Percentiles rank a stretch among this genome's conserved stretches.
Conservation (phyloP, 2,329 filamentous ascomycete genomes). For the Neophaeococcomyces mojaviensis region DNA sequence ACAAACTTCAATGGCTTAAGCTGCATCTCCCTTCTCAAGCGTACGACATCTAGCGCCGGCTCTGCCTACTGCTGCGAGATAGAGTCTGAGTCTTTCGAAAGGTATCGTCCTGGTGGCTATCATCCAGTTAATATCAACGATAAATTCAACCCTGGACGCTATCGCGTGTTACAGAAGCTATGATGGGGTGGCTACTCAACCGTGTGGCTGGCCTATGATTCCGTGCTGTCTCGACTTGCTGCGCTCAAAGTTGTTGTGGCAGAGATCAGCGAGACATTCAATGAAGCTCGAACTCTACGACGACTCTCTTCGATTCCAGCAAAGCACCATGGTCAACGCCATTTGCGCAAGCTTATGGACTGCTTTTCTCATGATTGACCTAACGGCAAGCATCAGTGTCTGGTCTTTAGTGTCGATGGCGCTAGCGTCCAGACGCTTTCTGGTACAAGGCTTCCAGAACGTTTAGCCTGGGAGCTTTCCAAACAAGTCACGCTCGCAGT, state of each 20-base stretch:
- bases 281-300: no score
- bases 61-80: no score
- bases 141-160: slow-evolving; percentile 24
- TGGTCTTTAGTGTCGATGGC: slow-evolving; percentile 21
- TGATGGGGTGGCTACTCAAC: slow-evolving; percentile 37
- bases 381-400: slow-evolving; percentile 22
- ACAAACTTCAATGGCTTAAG: no score
- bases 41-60: no score
- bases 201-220: slow-evolving; percentile 35
- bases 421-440: no score
- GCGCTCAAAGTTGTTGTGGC: slow-evolving; percentile 12
- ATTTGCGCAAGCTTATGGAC: slow-evolving; percentile 11
- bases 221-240: slow-evolving; percentile 10
- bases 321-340: no score
- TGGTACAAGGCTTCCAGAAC: no score
- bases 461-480: no score
- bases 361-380: slow-evolving; percentile 21
- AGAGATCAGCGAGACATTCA: no score
- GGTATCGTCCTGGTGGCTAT: slow-evolving; percentile 28
- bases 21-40: no score
- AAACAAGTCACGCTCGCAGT: no score
- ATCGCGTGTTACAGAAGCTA: slow-evolving; percentile 36
- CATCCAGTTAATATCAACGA: slow-evolving; percentile 30
- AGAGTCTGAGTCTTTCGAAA: slow-evolving; percentile 26
- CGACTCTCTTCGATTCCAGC: no score